A percentile compares a stretch with the other conserved stretches of the same genome.
phyloP scores from a whole-genome alignment of 176 grass and related monocot genomes.

The Paspalum vaginatum region DNA sequence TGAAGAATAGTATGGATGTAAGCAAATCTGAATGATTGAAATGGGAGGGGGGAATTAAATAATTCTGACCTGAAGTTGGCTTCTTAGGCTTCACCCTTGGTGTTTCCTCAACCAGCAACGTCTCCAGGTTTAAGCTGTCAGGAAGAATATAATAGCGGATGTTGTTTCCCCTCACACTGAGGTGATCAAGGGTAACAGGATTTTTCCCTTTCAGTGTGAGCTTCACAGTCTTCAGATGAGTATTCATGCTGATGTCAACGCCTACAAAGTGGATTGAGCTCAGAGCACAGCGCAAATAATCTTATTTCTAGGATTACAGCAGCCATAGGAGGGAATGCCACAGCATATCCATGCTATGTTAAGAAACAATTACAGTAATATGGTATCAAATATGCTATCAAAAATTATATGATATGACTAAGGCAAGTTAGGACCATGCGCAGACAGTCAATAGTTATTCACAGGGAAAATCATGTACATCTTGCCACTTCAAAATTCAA shows the following conservation, averaged over 20 bases:
- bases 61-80: slow-evolving; percentile 60
- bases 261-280: slow-evolving; percentile 43
- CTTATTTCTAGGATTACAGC: background rate
- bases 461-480: background rate
- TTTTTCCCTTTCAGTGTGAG: slow-evolving; percentile 70
- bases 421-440: background rate
- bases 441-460: background rate
- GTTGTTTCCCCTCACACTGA: slow-evolving; percentile 79
- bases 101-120: slow-evolving; percentile 76
- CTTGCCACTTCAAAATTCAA: background rate
- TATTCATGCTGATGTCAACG: slow-evolving; percentile 87
- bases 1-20: background rate
- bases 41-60: background rate
- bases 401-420: slow-evolving; percentile 5
- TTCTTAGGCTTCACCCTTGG: slow-evolving; percentile 80
- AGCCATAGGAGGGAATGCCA: background rate
- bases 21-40: background rate
- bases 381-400: background rate
- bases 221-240: slow-evolving; percentile 81
- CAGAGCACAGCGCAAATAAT: slow-evolving; percentile 6
- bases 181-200: slow-evolving; percentile 73
- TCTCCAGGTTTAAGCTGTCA: slow-evolving; percentile 85
- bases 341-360: background rate
- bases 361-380: slow-evolving; percentile 1
- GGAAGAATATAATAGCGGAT: slow-evolving; percentile 80